Evolutionary conservation across 2,329 filamentous ascomycete genomes (phyloP).

Genomic region (Chrysosporium keratinophilum): DNA sequence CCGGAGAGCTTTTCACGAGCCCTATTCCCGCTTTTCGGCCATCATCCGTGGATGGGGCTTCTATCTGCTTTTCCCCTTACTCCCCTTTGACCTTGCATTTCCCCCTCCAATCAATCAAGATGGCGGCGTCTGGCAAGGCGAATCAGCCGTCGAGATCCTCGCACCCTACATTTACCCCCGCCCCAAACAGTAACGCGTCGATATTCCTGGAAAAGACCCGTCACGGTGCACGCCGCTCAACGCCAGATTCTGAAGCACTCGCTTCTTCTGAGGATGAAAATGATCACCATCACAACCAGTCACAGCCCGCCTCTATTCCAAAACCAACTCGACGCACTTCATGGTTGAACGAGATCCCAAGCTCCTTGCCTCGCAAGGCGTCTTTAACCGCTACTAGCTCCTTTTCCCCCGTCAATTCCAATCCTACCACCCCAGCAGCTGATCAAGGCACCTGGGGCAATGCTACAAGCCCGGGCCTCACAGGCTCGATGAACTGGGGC

Average conservation of each 20-base stretch:
- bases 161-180: conserved; percentile 34
- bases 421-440: conserved; percentile 66
- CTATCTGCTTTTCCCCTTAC: neutral
- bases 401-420: conserved; percentile 68
- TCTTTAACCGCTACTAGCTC: conserved; percentile 62
- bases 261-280: conserved; percentile 90
- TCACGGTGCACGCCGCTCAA: conserved; percentile 60
- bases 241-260: conserved; percentile 86
- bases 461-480: conserved; percentile 29
- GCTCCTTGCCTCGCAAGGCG: conserved; percentile 57
- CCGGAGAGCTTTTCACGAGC: neutral
- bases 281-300: conserved; percentile 48
- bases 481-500: conserved; percentile 35
- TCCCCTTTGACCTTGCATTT: neutral
- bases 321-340: conserved; percentile 64
- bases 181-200: conserved; percentile 48
- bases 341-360: conserved; percentile 76
- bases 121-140: conserved; percentile 12
- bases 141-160: conserved; percentile 28
- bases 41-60: neutral
- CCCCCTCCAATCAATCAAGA: neutral
- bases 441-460: conserved; percentile 46
- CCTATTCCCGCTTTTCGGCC: neutral
- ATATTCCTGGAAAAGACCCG: conserved; percentile 65
- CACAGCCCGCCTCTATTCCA: conserved; percentile 41